phyloP scores from a whole-genome alignment of 2,329 filamentous ascomycete species.

The Aspergillus sp. region DNA sequence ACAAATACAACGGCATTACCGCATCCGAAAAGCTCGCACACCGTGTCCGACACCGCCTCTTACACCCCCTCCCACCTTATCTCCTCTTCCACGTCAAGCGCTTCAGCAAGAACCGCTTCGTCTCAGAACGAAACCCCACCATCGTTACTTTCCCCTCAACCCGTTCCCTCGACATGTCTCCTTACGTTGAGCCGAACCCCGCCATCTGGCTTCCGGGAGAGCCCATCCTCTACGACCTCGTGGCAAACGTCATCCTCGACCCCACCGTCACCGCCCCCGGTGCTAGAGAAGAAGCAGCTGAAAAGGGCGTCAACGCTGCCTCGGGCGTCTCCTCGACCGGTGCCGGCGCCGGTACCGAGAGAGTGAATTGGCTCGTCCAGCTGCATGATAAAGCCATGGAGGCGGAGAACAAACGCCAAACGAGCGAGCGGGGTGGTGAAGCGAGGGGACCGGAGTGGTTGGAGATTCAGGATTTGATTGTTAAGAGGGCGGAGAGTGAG shows the following conservation, averaged over 20 bases:
- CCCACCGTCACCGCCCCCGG: slow-evolving; percentile 59
- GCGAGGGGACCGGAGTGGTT: slow-evolving; percentile 69
- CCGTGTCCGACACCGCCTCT: slow-evolving; percentile 77
- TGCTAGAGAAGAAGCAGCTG: slow-evolving; percentile 38
- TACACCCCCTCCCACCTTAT: slow-evolving; percentile 86
- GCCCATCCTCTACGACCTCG: slow-evolving; percentile 89
- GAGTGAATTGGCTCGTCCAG: slow-evolving; percentile 94
- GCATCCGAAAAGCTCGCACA: slow-evolving; percentile 85
- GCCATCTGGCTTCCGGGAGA: slow-evolving; percentile 63
- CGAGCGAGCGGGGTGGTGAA: slow-evolving; percentile 18
- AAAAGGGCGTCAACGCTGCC: slow-evolving; percentile 32
- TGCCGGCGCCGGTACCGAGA: slow-evolving; percentile 83
- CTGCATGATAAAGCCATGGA: slow-evolving; percentile 64
- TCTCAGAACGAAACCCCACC: slow-evolving; percentile 90
- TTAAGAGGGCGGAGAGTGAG: slow-evolving; percentile 82
- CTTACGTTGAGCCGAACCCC: slow-evolving; percentile 86
- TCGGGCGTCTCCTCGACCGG: slow-evolving; percentile 41
- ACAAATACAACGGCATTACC: slow-evolving; percentile 85
- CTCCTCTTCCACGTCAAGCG: slow-evolving; percentile 94
- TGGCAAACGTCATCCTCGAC: slow-evolving; percentile 73
- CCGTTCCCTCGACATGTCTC: slow-evolving; percentile 74
- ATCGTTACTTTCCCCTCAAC: slow-evolving; percentile 93
- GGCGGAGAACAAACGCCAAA: slow-evolving; percentile 28
- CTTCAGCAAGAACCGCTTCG: slow-evolving; percentile 94
- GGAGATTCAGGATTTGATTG: slow-evolving; percentile 86